Conservation (phyloP, 2,329 filamentous ascomycete genomes). For the Chaetomium strumarium region DNA sequence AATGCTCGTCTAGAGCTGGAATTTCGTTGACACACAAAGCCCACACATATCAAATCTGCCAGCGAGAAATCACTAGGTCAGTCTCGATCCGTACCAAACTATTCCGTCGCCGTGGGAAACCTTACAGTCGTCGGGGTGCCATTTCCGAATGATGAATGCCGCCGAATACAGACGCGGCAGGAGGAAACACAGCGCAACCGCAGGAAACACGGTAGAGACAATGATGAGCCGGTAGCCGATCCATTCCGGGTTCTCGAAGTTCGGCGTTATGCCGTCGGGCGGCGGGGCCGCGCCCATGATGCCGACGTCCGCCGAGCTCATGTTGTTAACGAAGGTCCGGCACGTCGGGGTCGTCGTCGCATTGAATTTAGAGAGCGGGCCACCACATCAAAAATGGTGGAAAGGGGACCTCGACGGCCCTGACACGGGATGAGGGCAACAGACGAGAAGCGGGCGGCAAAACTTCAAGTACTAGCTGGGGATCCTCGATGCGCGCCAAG, state of each 20-base stretch:
- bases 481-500: not conserved
- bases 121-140: constrained; percentile 18
- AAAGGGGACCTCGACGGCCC: too few species aligned
- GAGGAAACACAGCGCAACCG: constrained; percentile 9
- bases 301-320: constrained; percentile 1
- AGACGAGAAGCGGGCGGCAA: not conserved
- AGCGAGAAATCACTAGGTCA: not conserved
- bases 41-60: constrained; percentile 13
- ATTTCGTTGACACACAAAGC: not conserved
- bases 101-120: too few species aligned
- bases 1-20: too few species aligned
- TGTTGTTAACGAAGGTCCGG: not conserved
- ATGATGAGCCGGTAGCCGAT: constrained; percentile 11
- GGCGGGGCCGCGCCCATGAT: constrained; percentile 1
- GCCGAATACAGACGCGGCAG: constrained; percentile 12
- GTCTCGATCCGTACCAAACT: too few species aligned
- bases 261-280: constrained; percentile 11
- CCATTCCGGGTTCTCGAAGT: constrained; percentile 13
- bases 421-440: not conserved
- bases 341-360: too few species aligned
- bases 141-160: constrained; percentile 11
- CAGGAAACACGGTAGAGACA: constrained; percentile 12
- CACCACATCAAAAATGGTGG: too few species aligned
- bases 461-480: constrained; percentile 1
- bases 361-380: too few species aligned